Evolutionary conservation across 352 stramenopile species (phyloP), one percentile per base, ranked within the genome.

Genomic region (Pythium graminicola): DNA sequence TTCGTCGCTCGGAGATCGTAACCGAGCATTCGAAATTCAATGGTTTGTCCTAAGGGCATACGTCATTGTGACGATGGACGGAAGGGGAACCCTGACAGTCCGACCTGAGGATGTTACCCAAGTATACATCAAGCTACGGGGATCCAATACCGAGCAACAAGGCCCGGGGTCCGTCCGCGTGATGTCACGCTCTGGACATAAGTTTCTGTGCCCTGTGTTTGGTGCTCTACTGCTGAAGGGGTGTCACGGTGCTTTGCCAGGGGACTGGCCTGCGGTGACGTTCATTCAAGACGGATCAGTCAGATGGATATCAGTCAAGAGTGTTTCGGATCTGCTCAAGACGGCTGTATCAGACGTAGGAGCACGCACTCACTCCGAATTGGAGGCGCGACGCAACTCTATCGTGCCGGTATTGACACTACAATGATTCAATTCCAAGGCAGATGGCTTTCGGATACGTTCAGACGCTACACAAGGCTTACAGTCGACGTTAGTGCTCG

Each of bases 391-490:
- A 48, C 49, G 19, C 35, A 48, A 23, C 47, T 56, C 36, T 45
- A 48, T 27, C 24, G 39, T 16, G 33, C 36, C 7, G 49, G 49
- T 0, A 29, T 56, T 17, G 36, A 48, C 19, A 26, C 24, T 1
- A 16, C 26, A 1, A 56, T 38, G 10, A 48, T 56, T n/a, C 49
- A 56, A 26, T 41, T 56, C 8, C 49, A 56, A 7, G 49, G 49
- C 9, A 3, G 49, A 19, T 56, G 49, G 38, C 68, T 70, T 26
- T 85, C 80, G 17, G 63, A 69, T 64, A 67, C 6, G 19, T 68
- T 19, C 67, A 83, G 40, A 60, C 70, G 32, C 61, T 59, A 42
- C 54, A 51, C 36, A 46, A 31, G 31, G 27, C 42, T 38, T 1
- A 48, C 19, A 17, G 40, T n/a, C 19, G 46, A 53, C 46, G 26